Evolutionary conservation across 1,139 yeast species (phyloP).

Genomic region (Komagataea norvegica): DNA sequence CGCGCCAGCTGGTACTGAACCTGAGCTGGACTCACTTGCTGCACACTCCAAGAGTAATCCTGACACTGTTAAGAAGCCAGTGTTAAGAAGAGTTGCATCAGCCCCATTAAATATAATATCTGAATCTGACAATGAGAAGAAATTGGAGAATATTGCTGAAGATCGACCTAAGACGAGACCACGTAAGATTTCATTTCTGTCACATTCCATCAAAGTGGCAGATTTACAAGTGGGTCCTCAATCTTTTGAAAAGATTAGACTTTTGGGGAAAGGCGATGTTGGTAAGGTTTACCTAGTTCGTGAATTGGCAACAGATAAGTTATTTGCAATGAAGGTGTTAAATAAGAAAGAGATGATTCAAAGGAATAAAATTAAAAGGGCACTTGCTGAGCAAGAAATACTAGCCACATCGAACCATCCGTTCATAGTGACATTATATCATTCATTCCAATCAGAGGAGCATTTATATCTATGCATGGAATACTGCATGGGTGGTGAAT

Average conservation of each 20-base stretch:
- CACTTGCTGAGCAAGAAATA: conserved; percentile 94
- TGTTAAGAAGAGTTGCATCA: conserved; percentile 71
- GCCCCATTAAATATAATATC: conserved; percentile 57
- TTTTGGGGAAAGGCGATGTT: conserved; percentile 95
- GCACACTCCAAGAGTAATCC: too few relatives aligned
- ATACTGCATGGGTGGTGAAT: conserved; percentile 99
- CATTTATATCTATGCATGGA: conserved; percentile 96
- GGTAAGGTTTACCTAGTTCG: conserved; percentile 92
- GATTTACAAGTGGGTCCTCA: conserved; percentile 59
- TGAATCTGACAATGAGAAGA: conserved; percentile 11
- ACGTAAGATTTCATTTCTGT: conserved; percentile 24
- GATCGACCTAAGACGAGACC: conserved; percentile 17
- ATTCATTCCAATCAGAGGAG: conserved; percentile 93
- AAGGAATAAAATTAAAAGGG: conserved; percentile 90
- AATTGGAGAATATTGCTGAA: conserved; percentile 15
- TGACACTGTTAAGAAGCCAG: conserved; percentile 36
- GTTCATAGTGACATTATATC: conserved; percentile 91
- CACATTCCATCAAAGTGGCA: conserved; percentile 24
- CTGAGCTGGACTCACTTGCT: too few relatives aligned
- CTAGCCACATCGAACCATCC: conserved; percentile 95
- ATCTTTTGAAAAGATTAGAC: conserved; percentile 81
- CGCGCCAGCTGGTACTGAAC: too few relatives aligned
- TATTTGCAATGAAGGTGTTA: conserved; percentile 91
- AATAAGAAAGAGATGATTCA: conserved; percentile 92
- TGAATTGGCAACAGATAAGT: conserved; percentile 66